A percentile compares a stretch with the other conserved stretches of the same genome.
Evolutionary conservation across 106 monocot genomes (phyloP).

Genomic region (Allium cepa): DNA sequence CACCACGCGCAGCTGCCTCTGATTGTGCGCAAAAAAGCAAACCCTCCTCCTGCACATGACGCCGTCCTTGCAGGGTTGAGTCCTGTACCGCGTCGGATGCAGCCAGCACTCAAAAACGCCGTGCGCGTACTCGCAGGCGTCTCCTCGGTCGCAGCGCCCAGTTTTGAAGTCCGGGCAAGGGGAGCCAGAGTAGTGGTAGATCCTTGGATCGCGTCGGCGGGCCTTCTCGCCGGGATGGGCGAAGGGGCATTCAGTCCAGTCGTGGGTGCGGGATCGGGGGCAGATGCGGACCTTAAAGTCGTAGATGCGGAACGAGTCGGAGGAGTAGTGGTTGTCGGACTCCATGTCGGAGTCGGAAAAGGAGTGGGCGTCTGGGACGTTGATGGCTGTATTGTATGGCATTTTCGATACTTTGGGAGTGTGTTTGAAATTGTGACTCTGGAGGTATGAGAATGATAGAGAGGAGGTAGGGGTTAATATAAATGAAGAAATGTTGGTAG

Average conservation of each 20-base stretch:
- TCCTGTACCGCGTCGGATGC: constrained; percentile 85
- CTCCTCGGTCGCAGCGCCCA: constrained; percentile 61
- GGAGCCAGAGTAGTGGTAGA: constrained; percentile 72
- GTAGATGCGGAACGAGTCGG: constrained; percentile 82
- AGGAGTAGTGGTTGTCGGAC: constrained; percentile 32
- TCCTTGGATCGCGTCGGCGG: constrained; percentile 56
- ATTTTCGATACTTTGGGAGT: neutral
- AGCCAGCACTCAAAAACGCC: constrained; percentile 99
- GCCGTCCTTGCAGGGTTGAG: constrained; percentile 96
- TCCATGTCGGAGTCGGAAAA: neutral
- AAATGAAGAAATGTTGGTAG: neutral
- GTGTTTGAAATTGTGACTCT: neutral
- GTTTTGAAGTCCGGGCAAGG: constrained; percentile 85
- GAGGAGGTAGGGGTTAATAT: neutral
- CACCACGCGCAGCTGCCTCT: constrained; percentile 65
- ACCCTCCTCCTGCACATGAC: constrained; percentile 53
- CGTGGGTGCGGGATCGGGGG: constrained; percentile 54
- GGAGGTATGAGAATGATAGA: neutral
- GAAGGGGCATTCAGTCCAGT: constrained; percentile 74
- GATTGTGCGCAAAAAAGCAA: constrained; percentile 75
- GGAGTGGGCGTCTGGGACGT: constrained; percentile 9
- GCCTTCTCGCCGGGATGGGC: constrained; percentile 87
- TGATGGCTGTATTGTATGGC: constrained; percentile 12
- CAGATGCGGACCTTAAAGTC: constrained; percentile 79
- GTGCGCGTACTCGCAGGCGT: constrained; percentile 81